phyloP scores from a whole-genome alignment of 441 rosid species.

The Theobroma grandiflorum region DNA sequence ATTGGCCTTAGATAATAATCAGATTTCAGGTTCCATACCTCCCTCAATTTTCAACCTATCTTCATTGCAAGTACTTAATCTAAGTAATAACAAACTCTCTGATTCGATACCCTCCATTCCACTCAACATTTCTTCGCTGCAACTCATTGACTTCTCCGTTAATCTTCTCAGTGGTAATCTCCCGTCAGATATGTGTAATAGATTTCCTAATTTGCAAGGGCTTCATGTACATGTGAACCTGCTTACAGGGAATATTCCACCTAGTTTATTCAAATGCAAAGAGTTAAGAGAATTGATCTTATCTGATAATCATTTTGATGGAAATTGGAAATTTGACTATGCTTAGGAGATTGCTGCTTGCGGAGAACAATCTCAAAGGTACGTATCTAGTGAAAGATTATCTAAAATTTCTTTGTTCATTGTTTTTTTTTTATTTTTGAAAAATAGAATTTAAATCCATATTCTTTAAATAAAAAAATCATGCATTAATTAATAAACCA shows the following conservation, averaged over 20 bases:
- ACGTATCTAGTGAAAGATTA: not conserved
- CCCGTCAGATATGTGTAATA: not conserved
- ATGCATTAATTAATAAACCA: too few relatives aligned
- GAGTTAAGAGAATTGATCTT: not conserved
- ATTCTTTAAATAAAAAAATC: too few relatives aligned
- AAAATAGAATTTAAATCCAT: too few relatives aligned
- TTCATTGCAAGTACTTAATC: not conserved
- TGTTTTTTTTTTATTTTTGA: too few relatives aligned
- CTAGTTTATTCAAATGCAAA: not conserved
- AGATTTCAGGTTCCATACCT: not conserved
- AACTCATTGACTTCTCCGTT: not conserved
- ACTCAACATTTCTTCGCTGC: not conserved
- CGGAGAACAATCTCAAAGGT: not conserved
- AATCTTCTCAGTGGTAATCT: not conserved
- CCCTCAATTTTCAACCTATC: not conserved
- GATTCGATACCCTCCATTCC: not conserved
- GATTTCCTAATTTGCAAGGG: not conserved
- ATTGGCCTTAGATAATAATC: not conserved
- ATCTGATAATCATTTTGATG: not conserved
- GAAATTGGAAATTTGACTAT: not conserved
- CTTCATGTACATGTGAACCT: not conserved
- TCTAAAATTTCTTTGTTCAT: not conserved
- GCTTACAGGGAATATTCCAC: constrained; percentile 1
- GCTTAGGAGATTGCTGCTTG: not conserved
- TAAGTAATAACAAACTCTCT: not conserved